These are phyloP conservation scores for Apiosordaria backusii DNA, from an alignment of 495 filamentous ascomycete genomes.

Conservation along the genomic window DNA sequence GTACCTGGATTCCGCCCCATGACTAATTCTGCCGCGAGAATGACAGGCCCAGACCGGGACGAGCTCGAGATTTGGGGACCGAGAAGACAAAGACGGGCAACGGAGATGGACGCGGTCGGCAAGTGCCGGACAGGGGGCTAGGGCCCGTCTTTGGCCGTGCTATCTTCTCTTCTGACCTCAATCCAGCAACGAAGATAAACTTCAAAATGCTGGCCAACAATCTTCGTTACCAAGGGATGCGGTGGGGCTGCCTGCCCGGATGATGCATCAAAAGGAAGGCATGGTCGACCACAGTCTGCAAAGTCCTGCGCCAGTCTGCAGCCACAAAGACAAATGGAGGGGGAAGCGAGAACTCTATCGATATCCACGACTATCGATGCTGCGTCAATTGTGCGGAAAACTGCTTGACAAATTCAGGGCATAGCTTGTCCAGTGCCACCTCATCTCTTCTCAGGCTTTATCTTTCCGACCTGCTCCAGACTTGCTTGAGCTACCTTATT, in stretches of 20 bases:
- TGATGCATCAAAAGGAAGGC: background rate
- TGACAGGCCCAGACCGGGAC: background rate
- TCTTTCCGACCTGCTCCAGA: background rate
- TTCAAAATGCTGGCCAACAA: background rate
- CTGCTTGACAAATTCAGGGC: slow-evolving; percentile 18
- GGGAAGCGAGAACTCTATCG: background rate
- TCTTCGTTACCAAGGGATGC: background rate
- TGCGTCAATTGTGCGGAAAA: slow-evolving; percentile 35
- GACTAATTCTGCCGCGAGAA: background rate
- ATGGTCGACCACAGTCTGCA: background rate
- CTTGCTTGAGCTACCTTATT: background rate
- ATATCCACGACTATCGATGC: background rate
- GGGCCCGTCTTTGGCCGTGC: background rate
- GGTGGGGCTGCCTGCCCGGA: background rate
- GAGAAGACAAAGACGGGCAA: background rate
- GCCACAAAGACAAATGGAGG: background rate
- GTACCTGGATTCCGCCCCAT: background rate
- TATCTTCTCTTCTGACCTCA: background rate
- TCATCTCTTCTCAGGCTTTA: background rate
- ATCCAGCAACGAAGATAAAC: background rate
- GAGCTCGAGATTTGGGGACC: too few species aligned
- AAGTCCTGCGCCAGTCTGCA: background rate
- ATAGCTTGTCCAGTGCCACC: background rate
- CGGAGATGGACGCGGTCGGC: background rate
- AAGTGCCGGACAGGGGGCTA: background rate